These are phyloP conservation scores for Penicillium brevicompactum DNA, from an alignment of 2,329 filamentous ascomycete genomes.

Conservation along the genomic window DNA sequence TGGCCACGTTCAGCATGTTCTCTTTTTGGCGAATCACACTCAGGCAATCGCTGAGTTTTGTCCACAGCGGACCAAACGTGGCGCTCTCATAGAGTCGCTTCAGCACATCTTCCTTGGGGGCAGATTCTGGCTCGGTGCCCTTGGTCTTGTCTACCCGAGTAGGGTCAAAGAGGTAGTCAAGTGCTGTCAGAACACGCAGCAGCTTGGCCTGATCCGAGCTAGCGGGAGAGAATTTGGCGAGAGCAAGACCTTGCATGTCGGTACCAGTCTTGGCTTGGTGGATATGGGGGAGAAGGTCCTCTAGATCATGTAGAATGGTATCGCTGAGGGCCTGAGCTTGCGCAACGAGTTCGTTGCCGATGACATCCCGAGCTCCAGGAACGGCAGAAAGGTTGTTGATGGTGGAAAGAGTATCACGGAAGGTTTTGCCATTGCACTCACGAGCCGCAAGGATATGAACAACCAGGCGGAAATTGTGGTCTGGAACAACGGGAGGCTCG, in stretches of 20 bases:
- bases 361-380: constrained; percentile 82
- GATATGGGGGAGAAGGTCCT: constrained; percentile 83
- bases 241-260: constrained; percentile 90
- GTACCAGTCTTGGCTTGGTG: constrained; percentile 83
- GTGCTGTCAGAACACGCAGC: constrained; percentile 83
- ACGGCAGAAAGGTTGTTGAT: constrained; percentile 97
- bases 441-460: constrained; percentile 94
- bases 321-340: constrained; percentile 85
- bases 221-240: constrained; percentile 93
- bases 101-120: constrained; percentile 81
- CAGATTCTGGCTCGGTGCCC: constrained; percentile 54
- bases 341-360: constrained; percentile 87
- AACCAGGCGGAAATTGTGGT: constrained; percentile 88
- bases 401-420: constrained; percentile 96
- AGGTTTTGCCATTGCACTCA: constrained; percentile 96
- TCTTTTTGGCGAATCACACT: constrained; percentile 86
- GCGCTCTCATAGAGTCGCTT: constrained; percentile 86
- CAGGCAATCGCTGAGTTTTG: constrained; percentile 85
- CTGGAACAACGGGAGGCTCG: constrained; percentile 80
- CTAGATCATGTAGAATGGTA: constrained; percentile 80
- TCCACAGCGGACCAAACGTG: constrained; percentile 89
- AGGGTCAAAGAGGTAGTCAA: constrained; percentile 92
- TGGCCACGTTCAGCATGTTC: constrained; percentile 95
- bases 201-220: constrained; percentile 97
- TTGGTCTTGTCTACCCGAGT: constrained; percentile 63